These are phyloP conservation scores for Hanseniaspora sp. DNA, from an alignment of 1,139 yeast genomes.

Conservation along the genomic window DNA sequence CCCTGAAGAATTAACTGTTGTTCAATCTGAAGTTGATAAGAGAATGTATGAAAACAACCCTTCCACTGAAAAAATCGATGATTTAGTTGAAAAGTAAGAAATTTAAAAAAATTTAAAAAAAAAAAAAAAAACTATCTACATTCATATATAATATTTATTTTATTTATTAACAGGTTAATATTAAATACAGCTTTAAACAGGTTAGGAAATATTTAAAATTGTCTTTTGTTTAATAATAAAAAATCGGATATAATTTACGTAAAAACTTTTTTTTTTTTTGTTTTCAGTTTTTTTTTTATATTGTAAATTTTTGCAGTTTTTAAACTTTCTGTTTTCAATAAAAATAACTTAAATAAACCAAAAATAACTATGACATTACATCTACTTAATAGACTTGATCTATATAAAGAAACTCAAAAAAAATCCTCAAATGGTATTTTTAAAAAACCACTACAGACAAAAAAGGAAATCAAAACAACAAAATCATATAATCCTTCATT, in stretches of 20 bases:
- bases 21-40: constrained; percentile 44
- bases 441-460: background rate
- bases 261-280: background rate
- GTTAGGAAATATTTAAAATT: no score
- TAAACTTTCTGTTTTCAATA: background rate
- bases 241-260: background rate
- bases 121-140: no score
- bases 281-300: no score
- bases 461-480: background rate
- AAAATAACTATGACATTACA: background rate
- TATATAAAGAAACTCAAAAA: background rate
- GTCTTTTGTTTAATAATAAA: background rate
- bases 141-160: no score
- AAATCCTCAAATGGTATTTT: background rate
- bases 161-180: no score
- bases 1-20: constrained; percentile 62
- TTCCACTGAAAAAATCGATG: constrained; percentile 1
- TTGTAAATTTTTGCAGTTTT: no score
- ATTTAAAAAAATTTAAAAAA: no score
- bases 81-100: background rate
- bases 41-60: constrained; percentile 17
- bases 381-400: background rate
- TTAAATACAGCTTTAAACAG: background rate
- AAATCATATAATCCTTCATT: background rate
- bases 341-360: background rate